These are phyloP conservation scores for Elongisporangium prolatum DNA, from an alignment of 352 stramenopile species.

Conservation along the genomic window DNA sequence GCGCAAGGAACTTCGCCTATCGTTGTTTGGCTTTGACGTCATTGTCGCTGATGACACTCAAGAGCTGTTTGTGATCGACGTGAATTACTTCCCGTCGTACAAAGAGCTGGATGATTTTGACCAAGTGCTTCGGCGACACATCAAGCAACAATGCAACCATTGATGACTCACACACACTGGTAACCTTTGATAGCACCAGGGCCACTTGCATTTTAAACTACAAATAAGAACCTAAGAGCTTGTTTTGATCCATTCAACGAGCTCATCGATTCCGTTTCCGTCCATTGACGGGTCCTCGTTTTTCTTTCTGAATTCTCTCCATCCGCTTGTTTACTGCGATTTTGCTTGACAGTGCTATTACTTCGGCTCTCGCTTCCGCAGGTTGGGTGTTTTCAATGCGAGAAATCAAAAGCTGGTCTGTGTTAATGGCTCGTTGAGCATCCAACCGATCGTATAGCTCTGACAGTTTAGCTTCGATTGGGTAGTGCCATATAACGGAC, in stretches of 20 bases:
- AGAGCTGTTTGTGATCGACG: conserved; percentile 73
- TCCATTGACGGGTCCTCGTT: neutral
- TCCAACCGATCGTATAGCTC: conserved; percentile 12
- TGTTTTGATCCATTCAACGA: neutral
- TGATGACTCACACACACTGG: neutral
- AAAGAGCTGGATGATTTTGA: conserved; percentile 75
- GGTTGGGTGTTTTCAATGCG: neutral
- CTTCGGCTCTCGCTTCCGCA: neutral
- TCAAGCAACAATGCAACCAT: conserved; percentile 31
- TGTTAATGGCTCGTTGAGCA: neutral
- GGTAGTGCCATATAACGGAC: conserved; percentile 13
- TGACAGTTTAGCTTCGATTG: conserved; percentile 9
- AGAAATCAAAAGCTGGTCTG: neutral
- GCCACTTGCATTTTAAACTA: neutral
- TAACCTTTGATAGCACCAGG: too few relatives aligned
- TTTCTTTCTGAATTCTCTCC: neutral
- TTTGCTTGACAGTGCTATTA: neutral
- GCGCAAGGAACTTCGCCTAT: conserved; percentile 55
- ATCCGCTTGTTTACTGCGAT: neutral
- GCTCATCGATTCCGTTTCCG: neutral
- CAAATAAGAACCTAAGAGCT: neutral
- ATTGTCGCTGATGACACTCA: conserved; percentile 60
- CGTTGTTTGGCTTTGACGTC: conserved; percentile 83
- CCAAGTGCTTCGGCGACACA: conserved; percentile 47
- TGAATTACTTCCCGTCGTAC: conserved; percentile 89